A percentile compares a stretch with the other conserved stretches of the same genome.
Conservation (phyloP, 208 protist species). For the Trypanosoma rangeli region DNA sequence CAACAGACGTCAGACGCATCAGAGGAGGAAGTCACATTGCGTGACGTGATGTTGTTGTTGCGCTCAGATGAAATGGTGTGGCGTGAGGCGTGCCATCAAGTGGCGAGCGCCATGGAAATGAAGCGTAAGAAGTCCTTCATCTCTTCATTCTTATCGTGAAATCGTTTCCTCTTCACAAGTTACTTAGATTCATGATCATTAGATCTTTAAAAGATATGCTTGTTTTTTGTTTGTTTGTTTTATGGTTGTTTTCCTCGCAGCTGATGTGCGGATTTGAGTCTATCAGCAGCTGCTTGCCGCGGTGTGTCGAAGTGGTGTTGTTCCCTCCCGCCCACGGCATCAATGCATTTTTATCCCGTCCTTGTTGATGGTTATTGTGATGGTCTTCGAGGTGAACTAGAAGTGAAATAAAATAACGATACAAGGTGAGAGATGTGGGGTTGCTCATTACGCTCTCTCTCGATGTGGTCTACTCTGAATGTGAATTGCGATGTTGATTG, state of each 20-base stretch:
- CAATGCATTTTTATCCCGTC: background rate
- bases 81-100: constrained; percentile 54
- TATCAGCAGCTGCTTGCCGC: background rate
- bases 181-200: background rate
- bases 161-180: constrained; percentile 1
- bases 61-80: constrained; percentile 81
- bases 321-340: background rate
- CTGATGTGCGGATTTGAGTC: background rate
- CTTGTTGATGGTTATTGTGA: background rate
- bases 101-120: constrained; percentile 52
- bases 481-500: too few relatives aligned
- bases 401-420: too few relatives aligned
- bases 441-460: too few relatives aligned
- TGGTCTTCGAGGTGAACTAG: background rate
- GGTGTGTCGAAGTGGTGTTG: background rate
- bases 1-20: background rate
- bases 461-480: too few relatives aligned
- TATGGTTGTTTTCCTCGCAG: background rate
- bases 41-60: constrained; percentile 67
- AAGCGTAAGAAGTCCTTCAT: constrained; percentile 19
- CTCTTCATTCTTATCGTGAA: constrained; percentile 19
- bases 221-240: constrained; percentile 9
- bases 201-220: constrained; percentile 1
- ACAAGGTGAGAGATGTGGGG: too few relatives aligned
- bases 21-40: constrained; percentile 41